Percentiles rank a stretch among this genome's conserved stretches.
These are phyloP conservation scores for Amauroascus niger DNA, from an alignment of 2,329 filamentous ascomycete species.

Conservation along the genomic window DNA sequence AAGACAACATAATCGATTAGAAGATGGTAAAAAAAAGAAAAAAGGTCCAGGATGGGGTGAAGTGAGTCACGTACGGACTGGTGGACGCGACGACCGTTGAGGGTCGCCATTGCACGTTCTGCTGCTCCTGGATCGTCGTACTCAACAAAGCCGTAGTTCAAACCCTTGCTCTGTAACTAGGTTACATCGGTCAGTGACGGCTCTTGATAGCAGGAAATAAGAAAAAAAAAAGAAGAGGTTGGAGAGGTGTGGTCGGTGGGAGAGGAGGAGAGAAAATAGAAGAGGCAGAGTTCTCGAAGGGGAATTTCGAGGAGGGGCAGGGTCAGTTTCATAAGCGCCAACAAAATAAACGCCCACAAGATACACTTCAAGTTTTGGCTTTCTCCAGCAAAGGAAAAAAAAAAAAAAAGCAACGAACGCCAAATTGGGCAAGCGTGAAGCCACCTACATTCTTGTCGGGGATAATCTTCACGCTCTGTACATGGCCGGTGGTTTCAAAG, in stretches of 20 bases:
- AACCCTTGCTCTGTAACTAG: conserved; percentile 69
- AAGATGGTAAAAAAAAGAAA: not conserved
- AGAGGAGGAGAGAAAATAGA: not conserved
- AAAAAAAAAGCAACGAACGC: conserved; percentile 1
- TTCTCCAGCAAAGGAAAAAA: too few species aligned
- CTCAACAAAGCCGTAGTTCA: conserved; percentile 98
- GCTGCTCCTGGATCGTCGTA: conserved; percentile 96
- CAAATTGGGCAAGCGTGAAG: not conserved
- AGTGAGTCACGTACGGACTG: conserved; percentile 60
- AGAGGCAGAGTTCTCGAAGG: too few species aligned
- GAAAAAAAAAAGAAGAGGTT: not conserved
- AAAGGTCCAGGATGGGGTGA: not conserved
- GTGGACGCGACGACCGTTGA: conserved; percentile 91
- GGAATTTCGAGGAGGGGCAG: not conserved
- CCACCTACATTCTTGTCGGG: conserved; percentile 93
- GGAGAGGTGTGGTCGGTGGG: not conserved
- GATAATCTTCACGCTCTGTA: conserved; percentile 98
- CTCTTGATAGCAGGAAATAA: not conserved
- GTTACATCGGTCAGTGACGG: conserved; percentile 17
- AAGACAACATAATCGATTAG: not conserved
- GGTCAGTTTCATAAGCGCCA: not conserved
- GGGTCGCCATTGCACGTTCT: conserved; percentile 91
- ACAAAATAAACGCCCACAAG: not conserved
- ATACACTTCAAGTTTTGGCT: too few species aligned
- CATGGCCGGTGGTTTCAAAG: conserved; percentile 96